phyloP scores from a whole-genome alignment of 257 asterid genomes.

The Asclepias syriaca region DNA sequence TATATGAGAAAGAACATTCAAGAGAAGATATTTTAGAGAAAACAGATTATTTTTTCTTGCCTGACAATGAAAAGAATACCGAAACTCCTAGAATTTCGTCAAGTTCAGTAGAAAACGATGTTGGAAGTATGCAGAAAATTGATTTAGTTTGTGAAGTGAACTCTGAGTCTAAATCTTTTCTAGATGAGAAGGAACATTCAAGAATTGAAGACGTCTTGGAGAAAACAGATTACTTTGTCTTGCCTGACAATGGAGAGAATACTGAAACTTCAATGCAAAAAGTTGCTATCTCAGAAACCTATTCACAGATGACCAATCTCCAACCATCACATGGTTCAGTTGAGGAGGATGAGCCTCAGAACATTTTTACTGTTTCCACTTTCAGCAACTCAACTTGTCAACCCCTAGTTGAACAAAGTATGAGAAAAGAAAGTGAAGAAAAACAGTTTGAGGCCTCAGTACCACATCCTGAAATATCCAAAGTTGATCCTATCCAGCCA shows the following conservation, averaged over 20 bases:
- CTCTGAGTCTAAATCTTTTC: slow-evolving; percentile 23
- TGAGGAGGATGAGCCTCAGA: slow-evolving; percentile 26
- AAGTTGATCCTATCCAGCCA: slow-evolving; percentile 20
- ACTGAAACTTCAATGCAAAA: slow-evolving; percentile 24
- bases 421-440: slow-evolving; percentile 13
- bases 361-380: slow-evolving; percentile 26
- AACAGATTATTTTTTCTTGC: slow-evolving; percentile 15
- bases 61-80: slow-evolving; percentile 23
- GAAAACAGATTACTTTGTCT: slow-evolving; percentile 17
- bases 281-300: slow-evolving; percentile 27
- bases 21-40: slow-evolving; percentile 19
- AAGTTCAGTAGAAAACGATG: slow-evolving; percentile 23
- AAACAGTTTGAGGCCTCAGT: slow-evolving; percentile 21
- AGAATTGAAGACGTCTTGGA: slow-evolving; percentile 18
- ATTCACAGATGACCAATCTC: slow-evolving; percentile 27
- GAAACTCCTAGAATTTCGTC: slow-evolving; percentile 21
- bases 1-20: slow-evolving; percentile 16
- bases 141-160: slow-evolving; percentile 18
- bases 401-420: slow-evolving; percentile 15
- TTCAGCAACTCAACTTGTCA: slow-evolving; percentile 24
- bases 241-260: slow-evolving; percentile 23
- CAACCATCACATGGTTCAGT: slow-evolving; percentile 27
- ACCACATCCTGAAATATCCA: not conserved
- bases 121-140: not conserved
- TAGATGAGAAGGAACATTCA: slow-evolving; percentile 17